Evolutionary conservation across 495 filamentous ascomycete genomes (phyloP), one percentile per base, ranked within the genome.

Genomic region (Daldinia bambusicola): DNA sequence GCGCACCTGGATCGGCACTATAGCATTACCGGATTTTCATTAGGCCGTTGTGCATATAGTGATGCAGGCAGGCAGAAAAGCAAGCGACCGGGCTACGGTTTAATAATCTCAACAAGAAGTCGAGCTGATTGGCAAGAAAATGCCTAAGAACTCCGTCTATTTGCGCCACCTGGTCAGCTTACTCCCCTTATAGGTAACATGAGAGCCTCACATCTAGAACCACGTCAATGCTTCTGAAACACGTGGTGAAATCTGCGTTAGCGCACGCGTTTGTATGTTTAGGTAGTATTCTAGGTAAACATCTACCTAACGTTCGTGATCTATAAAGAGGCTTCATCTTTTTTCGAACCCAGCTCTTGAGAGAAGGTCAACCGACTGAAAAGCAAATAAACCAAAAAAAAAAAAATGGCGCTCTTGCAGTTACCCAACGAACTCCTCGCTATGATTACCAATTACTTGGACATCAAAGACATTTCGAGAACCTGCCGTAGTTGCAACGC

Each of bases 341-440:
- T n/a, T n/a, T n/a, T n/a, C n/a, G n/a, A n/a, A n/a, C n/a, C n/a
- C n/a, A 26, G 26, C 26, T 26, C n/a, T n/a, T n/a, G n/a, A n/a
- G n/a, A n/a, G n/a, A n/a, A 26, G 26, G 16, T 20, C 20, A 63
- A 12, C 4, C 26, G 22, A 4, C 20, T 20, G 34, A 20, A 53
- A 55, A 36, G 20, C 5, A 51, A 2, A 22, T 9, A 52, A 7
- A 22, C 61, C 16, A n/a, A n/a, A n/a, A n/a, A n/a, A n/a, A n/a
- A 58, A n/a, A 14, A 9, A 55, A 55, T 51, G 57, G 26, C 20
- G n/a, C 43, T 67, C 6, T n/a, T 61, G 50, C 48, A 26, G 13
- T 38, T 67, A 32, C 57, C 65, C 14, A n/a, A 20, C 10, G 65
- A 67, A 31, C 45, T 67, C 38, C 37, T 67, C 4, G 36, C 14